Percentiles rank a stretch among this genome's conserved stretches.
These are phyloP conservation scores for Cyberlindnera bimundalis DNA, from an alignment of 805 yeast species.

Conservation along the genomic window DNA sequence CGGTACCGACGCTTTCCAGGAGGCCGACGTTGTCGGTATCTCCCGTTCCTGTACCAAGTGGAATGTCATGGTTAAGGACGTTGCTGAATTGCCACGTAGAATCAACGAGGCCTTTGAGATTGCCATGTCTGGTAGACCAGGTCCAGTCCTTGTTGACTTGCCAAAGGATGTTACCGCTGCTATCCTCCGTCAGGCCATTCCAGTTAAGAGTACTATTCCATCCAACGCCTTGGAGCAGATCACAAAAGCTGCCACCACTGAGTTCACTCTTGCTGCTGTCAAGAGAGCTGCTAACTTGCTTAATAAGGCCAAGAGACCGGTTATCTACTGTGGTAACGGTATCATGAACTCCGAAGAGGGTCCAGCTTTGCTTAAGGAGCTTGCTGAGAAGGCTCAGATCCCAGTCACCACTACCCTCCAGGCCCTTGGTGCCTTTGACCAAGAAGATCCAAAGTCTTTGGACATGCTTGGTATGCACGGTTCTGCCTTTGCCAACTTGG, in stretches of 20 bases:
- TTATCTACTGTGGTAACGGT: conserved; percentile 92
- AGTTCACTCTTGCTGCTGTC: conserved; percentile 71
- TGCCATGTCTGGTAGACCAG: conserved; percentile 95
- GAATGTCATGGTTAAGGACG: conserved; percentile 97
- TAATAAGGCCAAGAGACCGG: conserved; percentile 81
- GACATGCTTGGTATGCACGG: conserved; percentile 99
- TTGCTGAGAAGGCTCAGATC: conserved; percentile 85
- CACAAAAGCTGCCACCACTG: conserved; percentile 66
- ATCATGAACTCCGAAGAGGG: conserved; percentile 76
- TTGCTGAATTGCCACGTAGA: conserved; percentile 90
- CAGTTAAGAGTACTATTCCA: conserved; percentile 74
- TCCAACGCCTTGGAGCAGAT: conserved; percentile 62
- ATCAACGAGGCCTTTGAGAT: conserved; percentile 98
- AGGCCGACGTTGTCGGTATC: conserved; percentile 96
- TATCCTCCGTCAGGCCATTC: conserved; percentile 80
- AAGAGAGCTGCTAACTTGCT: conserved; percentile 73
- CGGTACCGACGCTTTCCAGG: conserved; percentile 99
- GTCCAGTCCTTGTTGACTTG: conserved; percentile 95
- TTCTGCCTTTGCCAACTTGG: conserved; percentile 87
- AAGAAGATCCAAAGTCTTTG: conserved; percentile 81
- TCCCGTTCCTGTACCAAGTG: conserved; percentile 97
- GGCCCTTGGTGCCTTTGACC: conserved; percentile 93
- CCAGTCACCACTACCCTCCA: conserved; percentile 97
- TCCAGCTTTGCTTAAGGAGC: conserved; percentile 71
- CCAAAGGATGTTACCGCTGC: conserved; percentile 98